Base-by-base conservation (phyloP, 768 basidiomycete species). In the Tylopilus sp. region DNA sequence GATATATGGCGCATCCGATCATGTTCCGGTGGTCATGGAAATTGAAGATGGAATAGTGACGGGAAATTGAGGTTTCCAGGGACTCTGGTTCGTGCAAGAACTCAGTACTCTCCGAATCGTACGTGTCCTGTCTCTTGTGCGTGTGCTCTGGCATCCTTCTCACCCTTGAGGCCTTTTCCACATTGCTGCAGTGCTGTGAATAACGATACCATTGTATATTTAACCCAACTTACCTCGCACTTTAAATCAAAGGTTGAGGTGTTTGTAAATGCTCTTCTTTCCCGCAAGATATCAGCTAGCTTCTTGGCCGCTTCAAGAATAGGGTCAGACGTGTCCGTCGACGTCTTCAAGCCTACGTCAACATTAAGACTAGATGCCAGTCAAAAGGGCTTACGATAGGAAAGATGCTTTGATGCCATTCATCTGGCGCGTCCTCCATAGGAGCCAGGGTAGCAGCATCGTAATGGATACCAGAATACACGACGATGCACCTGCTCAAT, bases 401-500 rank as follows among this genome's bases (percentile, higher is more conserved):
- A 64, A 92, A 92, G 44, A 89, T 66, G 3, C 89, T 92, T 63
- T 92, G 88, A 71, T 98, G 95, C 81, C 95, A 99, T 53, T 90
- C 93, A 25, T 74, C 64, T 0, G 91, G 89, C 3, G 88, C 90
- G 42, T 85, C 84, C 10, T 76, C 74, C 69, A 82, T 77, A 0
- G 92, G 97, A 16, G 95, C 84, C 36, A 95, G 73, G 1, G 89
- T 86, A 6, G 87, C 83, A 10, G 91, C 91, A 68, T 99, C 96
- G 70, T 99, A 99, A 68, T 98, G 95, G 42, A 98, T 97, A 3
- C 96, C 96, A 0, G 90, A 92, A 72, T 98, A 98, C 5, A 98
- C 77, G n/a, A 98, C 65, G 14, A 97, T 68, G 52, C 84, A 86
- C 19, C 86, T 78, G 68, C 67, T 47, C 22, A 48, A 24, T 40